Evolutionary conservation across 176 grass and related monocot genomes (phyloP), one percentile per base, ranked within the genome.

Genomic region (Cenchrus fungigraminus): DNA sequence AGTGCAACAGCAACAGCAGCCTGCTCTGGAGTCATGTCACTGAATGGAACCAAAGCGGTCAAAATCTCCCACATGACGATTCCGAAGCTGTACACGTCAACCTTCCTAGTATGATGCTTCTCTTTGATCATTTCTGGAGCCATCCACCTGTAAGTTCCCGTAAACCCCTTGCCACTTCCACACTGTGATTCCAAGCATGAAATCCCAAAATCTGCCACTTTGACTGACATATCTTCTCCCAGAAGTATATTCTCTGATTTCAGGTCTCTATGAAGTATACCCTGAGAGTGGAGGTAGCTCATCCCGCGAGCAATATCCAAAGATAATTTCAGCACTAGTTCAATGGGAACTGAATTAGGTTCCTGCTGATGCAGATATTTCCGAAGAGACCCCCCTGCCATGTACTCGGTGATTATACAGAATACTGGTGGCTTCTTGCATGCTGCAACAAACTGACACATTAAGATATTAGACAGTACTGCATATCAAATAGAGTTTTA

Each of bases 191-290:
- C 97, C 67, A 99, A 74, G 65, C 97, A 99, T 43, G 97, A 99
- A 76, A 99, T 99, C 84, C 97, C 97, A 10, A 99, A 99, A 85
- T 99, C 97, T 56, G 97, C 94, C 32, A 99, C 94, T 86, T 96
- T 99, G 49, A 97, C 91, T 7, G 93, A 94, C 86, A 99, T 88
- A 72, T 99, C 97, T 79, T 86, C 90, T n/a, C 94, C 94, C 0
- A 99, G 91, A 88, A 99, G 97, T 75, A 99, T 95, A 74, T 99
- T 99, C 68, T 99, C 97, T 16, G 97, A 99, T 84, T 99, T 99
- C 6, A 99, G 78, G 83, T 99, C 97, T 54, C 97, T 94, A 84
- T 99, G 97, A 52, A 99, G 90, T 84, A 96, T 99, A 69, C 97
- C 91, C 77, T 94, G 91, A 0, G 94, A 94, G 81, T 99, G 97